Percentiles rank a stretch among this genome's conserved stretches.
phyloP scores from a whole-genome alignment of 2,329 filamentous ascomycete species.

The Trichothecium roseum region DNA sequence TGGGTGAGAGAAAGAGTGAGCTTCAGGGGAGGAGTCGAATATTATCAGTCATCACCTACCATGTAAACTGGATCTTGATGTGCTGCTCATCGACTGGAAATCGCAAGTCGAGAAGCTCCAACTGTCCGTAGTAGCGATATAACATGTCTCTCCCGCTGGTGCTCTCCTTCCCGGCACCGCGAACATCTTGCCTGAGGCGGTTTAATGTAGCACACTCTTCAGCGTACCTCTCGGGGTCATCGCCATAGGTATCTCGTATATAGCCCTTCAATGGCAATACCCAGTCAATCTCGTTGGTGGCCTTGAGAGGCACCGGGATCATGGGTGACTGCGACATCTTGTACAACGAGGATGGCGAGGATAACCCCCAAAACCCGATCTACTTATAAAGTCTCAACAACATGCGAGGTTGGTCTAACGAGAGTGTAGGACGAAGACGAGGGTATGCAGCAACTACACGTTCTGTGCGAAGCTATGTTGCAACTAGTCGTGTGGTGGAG shows the following conservation, averaged over 20 bases:
- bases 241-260: slow-evolving; percentile 87
- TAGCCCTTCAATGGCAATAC: slow-evolving; percentile 82
- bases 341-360: slow-evolving; percentile 8
- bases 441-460: neutral
- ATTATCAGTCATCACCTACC: slow-evolving; percentile 41
- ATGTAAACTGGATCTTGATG: slow-evolving; percentile 98
- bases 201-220: slow-evolving; percentile 95
- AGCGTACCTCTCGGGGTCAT: slow-evolving; percentile 90
- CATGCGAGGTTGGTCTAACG: too few relatives aligned
- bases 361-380: neutral
- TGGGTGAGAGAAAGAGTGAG: slow-evolving; percentile 23
- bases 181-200: slow-evolving; percentile 93
- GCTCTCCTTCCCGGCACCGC: slow-evolving; percentile 93
- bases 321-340: slow-evolving; percentile 80
- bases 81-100: slow-evolving; percentile 98
- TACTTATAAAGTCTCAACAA: too few relatives aligned
- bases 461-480: neutral
- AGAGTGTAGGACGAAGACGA: neutral
- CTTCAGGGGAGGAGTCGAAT: neutral
- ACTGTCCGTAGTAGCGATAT: slow-evolving; percentile 95
- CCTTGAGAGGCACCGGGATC: slow-evolving; percentile 88
- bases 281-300: slow-evolving; percentile 98
- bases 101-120: slow-evolving; percentile 85
- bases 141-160: slow-evolving; percentile 85
- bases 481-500: neutral